Conservation (phyloP, 306 rosid genomes). For the Castanea crenata region DNA sequence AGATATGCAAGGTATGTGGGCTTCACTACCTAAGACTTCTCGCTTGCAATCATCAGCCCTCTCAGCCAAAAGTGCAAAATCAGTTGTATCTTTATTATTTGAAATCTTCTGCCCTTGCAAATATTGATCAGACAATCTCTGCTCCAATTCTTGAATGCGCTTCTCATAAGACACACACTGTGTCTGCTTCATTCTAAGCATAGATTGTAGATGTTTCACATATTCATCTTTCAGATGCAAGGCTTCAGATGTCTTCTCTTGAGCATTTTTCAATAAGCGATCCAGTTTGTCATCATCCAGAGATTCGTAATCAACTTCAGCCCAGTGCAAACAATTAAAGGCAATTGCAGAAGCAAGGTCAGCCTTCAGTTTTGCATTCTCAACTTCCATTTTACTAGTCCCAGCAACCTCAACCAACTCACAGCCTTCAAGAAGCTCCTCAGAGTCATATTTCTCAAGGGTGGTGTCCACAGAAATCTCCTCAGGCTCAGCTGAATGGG, state of each 20-base stretch:
- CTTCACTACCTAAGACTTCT: slow-evolving; percentile 45
- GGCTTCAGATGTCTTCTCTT: slow-evolving; percentile 87
- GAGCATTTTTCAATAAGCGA: slow-evolving; percentile 62
- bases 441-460: slow-evolving; percentile 52
- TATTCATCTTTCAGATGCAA: slow-evolving; percentile 89
- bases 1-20: slow-evolving; percentile 51
- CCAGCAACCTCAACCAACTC: slow-evolving; percentile 93
- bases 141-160: slow-evolving; percentile 93
- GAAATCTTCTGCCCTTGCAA: slow-evolving; percentile 62
- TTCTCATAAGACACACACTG: slow-evolving; percentile 85
- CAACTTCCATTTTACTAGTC: slow-evolving; percentile 93
- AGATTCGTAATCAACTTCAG: slow-evolving; percentile 57
- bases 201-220: slow-evolving; percentile 63
- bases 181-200: slow-evolving; percentile 76
- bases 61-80: slow-evolving; percentile 48
- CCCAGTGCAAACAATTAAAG: slow-evolving; percentile 64
- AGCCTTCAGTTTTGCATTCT: slow-evolving; percentile 97
- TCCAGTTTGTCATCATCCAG: slow-evolving; percentile 70
- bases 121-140: slow-evolving; percentile 76
- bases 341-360: slow-evolving; percentile 94
- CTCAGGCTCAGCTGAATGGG: slow-evolving; percentile 57
- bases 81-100: slow-evolving; percentile 38
- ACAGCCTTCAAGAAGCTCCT: slow-evolving; percentile 64
- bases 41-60: slow-evolving; percentile 52
- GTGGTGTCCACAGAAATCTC: slow-evolving; percentile 43